Evolutionary conservation across 176 grass and related monocot species (phyloP), one percentile per base, ranked within the genome.

Genomic region (Oryza officinalis): DNA sequence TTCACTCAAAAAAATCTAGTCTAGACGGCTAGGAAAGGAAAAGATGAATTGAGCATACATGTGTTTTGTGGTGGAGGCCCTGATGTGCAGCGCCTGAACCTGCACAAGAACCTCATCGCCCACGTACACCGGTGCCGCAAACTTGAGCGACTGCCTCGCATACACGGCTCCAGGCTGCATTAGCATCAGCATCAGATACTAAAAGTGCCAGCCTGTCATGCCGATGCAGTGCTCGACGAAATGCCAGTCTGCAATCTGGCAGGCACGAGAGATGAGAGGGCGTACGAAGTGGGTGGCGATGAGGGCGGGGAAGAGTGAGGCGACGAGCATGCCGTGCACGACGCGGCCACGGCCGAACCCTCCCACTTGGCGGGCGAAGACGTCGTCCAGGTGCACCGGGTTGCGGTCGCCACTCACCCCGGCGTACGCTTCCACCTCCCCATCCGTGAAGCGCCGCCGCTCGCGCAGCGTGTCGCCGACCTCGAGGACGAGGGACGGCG

Each of bases 301-400:
- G 78, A 92, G 2, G 52, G 88, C 85, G 1, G 95, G 86, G 84
- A 94, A 93, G 63, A 97, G 79, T 10, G 95, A 94, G 3, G 90
- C 88, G 15, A 93, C 74, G 65, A 94, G 92, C 84, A 94, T 93
- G n/a, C 95, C 90, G 63, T 97, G 88, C 30, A 97, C 95, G 18
- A 94, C 82, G 40, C 80, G 46, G n/a, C 95, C 92, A 0, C 79
- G 44, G 17, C 72, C 84, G 78, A 97, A 94, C 40, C 82, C 84
- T 32, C 69, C 86, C 6, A 85, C 32, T 13, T 30, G 40, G 0
- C 52, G 86, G 12, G 95, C 88, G 17, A 79, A 71, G 66, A 44
- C 81, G 40, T 78, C 67, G 31, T 97, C 88, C 12, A 94, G 49
- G 68, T 94, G 94, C 73, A 92, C 46, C 2, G 86, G 92, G 88